A percentile compares a stretch with the other conserved stretches of the same genome.
Conservation (phyloP, 805 yeast genomes). For the Metschnikowia orientalis region DNA sequence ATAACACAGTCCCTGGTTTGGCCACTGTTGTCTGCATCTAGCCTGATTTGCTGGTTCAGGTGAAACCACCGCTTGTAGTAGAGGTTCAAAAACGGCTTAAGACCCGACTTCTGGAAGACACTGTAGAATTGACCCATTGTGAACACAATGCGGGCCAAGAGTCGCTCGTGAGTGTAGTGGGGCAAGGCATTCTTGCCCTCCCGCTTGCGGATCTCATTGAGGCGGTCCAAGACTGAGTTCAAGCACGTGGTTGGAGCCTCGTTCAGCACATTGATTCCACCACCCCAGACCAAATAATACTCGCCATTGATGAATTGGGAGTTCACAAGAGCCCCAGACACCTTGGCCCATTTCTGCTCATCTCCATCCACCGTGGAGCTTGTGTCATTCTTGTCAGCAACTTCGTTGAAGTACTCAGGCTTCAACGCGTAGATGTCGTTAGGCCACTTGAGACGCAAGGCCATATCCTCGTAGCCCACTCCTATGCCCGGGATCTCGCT, state of each 20-base stretch:
- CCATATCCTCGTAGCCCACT: constrained; percentile 66
- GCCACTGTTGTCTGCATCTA: constrained; percentile 48
- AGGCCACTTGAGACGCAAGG: constrained; percentile 91
- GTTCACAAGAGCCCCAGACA: constrained; percentile 82
- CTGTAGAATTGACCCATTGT: constrained; percentile 60
- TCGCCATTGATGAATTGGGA: constrained; percentile 59
- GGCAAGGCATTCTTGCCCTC: constrained; percentile 44
- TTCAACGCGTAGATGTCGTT: constrained; percentile 79
- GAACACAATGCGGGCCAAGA: constrained; percentile 66
- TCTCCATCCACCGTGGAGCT: constrained; percentile 42
- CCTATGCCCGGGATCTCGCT: constrained; percentile 31
- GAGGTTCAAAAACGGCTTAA: constrained; percentile 57
- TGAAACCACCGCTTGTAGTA: constrained; percentile 91
- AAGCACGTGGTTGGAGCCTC: constrained; percentile 91
- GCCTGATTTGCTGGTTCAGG: constrained; percentile 55
- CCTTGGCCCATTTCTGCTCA: constrained; percentile 67
- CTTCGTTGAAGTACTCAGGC: constrained; percentile 48
- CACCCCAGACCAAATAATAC: constrained; percentile 73
- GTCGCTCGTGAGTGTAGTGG: constrained; percentile 42
- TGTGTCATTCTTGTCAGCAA: constrained; percentile 31
- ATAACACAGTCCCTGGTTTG: constrained; percentile 54
- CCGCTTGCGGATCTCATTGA: constrained; percentile 49
- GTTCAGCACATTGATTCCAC: constrained; percentile 80
- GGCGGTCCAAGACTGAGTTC: constrained; percentile 58
- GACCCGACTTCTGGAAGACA: constrained; percentile 60